phyloP scores from a whole-genome alignment of 352 stramenopile genomes.

The Aphanomyces invadans region DNA sequence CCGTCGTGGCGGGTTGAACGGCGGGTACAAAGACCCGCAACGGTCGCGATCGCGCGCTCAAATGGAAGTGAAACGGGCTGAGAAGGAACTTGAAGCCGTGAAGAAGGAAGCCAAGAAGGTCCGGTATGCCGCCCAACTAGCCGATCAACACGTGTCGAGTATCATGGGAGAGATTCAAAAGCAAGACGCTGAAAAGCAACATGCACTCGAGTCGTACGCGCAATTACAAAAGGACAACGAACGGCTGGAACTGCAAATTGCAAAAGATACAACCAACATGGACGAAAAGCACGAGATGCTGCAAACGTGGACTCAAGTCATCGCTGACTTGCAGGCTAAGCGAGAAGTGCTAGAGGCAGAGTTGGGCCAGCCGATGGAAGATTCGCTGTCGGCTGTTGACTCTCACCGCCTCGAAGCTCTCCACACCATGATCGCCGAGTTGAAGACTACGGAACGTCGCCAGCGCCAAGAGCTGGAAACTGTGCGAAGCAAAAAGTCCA shows the following conservation, averaged over 20 bases:
- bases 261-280: slow-evolving; percentile 43
- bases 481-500: slow-evolving; percentile 79
- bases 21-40: slow-evolving; percentile 92
- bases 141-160: slow-evolving; percentile 81
- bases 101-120: slow-evolving; percentile 71
- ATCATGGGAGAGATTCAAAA: slow-evolving; percentile 82
- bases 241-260: slow-evolving; percentile 67
- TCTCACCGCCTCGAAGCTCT: slow-evolving; percentile 46
- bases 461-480: slow-evolving; percentile 80
- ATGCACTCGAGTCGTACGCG: slow-evolving; percentile 61
- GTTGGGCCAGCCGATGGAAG: slow-evolving; percentile 66
- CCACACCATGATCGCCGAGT: slow-evolving; percentile 51
- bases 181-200: slow-evolving; percentile 65
- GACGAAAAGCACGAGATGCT: slow-evolving; percentile 50
- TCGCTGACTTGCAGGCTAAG: slow-evolving; percentile 51
- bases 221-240: slow-evolving; percentile 77
- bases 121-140: slow-evolving; percentile 82
- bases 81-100: slow-evolving; percentile 64
- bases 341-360: slow-evolving; percentile 45
- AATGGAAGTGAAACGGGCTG: slow-evolving; percentile 73
- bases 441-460: slow-evolving; percentile 84
- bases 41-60: slow-evolving; percentile 67
- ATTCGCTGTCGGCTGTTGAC: slow-evolving; percentile 51
- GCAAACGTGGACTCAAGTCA: slow-evolving; percentile 50
- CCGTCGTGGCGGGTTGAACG: slow-evolving; percentile 92